phyloP scores from a whole-genome alignment of 805 yeast species.

The Nakazawaea siamensis region DNA sequence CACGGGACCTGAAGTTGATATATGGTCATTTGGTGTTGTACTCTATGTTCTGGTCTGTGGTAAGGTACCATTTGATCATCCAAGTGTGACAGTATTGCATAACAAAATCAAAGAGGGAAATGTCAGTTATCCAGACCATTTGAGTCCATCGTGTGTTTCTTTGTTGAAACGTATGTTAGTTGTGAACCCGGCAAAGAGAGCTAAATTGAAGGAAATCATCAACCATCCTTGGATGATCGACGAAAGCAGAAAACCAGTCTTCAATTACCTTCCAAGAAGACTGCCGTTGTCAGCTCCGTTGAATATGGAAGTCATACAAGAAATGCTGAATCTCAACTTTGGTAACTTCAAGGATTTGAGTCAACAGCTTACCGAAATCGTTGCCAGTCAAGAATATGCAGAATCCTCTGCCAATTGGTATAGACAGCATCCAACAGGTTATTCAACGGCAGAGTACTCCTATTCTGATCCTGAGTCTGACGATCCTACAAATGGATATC shows the following conservation, averaged over 20 bases:
- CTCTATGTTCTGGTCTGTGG: slow-evolving; percentile 94
- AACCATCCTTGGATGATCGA: slow-evolving; percentile 92
- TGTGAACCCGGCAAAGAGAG: slow-evolving; percentile 79
- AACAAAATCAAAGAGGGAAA: slow-evolving; percentile 88
- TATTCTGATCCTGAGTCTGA: slow-evolving; percentile 25
- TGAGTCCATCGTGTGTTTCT: slow-evolving; percentile 75
- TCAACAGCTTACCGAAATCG: slow-evolving; percentile 45
- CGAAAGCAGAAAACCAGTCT: slow-evolving; percentile 63
- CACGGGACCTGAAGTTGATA: slow-evolving; percentile 94
- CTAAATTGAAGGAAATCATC: slow-evolving; percentile 67
- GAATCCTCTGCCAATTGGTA: slow-evolving; percentile 59
- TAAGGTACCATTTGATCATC: slow-evolving; percentile 96
- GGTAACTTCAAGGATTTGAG: slow-evolving; percentile 57
- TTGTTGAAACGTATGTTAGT: slow-evolving; percentile 83
- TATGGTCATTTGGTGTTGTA: slow-evolving; percentile 98
- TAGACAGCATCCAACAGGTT: slow-evolving; percentile 13
- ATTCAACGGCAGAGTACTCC: background rate
- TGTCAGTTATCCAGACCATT: slow-evolving; percentile 82
- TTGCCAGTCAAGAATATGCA: slow-evolving; percentile 60
- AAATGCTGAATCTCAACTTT: slow-evolving; percentile 73
- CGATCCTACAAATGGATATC: slow-evolving; percentile 82
- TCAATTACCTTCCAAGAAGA: slow-evolving; percentile 69
- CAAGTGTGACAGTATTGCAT: slow-evolving; percentile 83
- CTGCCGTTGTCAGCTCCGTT: slow-evolving; percentile 66
- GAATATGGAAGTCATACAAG: slow-evolving; percentile 56